Evolutionary conservation across 495 filamentous ascomycete genomes (phyloP), one percentile per base, ranked within the genome.

Genomic region (Recurvomyces mirabilis): DNA sequence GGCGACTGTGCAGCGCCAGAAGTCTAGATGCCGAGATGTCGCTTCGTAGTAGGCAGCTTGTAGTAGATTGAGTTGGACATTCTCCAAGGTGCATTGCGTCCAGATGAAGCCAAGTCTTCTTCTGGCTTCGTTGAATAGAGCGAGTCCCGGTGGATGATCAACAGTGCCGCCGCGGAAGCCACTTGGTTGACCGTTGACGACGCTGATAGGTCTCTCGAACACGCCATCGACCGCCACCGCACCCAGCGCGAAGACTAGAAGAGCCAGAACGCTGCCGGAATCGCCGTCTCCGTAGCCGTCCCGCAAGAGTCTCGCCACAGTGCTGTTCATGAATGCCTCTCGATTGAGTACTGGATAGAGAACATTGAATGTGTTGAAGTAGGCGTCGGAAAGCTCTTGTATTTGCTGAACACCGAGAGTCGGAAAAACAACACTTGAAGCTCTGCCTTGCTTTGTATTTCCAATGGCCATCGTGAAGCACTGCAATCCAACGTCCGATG

Each of bases 61-160:
- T n/a, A 79, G 58, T 13, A 73, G 58, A 43, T 67, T 70, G 17
- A 73, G 68, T 49, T 77, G 75, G 14, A 77, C 62, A 49, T 72
- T 75, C 51, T 74, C 73, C 11, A 79, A 60, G 46, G 66, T 69
- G 52, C 65, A 73, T 29, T 73, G 65, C 1, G 68, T 70, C 25
- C 70, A 44, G 24, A 70, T 61, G 54, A 75, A 79, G 5, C 75
- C 75, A 53, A 77, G 68, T 20, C 73, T 63, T 45, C 65, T 69
- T 30, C 74, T 64, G 1, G 72, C 75, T 57, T 77, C 75, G 49
- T 77, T 77, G 54, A 77, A 79, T 18, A 76, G 58, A 2, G 62
- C 61, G 5, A 79, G 52, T 4, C 75, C 75, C 0, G 75, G 75
- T 13, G 75, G 74, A 12, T 55, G 53, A 9, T 65, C 60, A 3